Percentiles rank a stretch among this genome's conserved stretches.
Conservation (phyloP, 192 early-diverging fungal species). For the Mortierella claussenii region DNA sequence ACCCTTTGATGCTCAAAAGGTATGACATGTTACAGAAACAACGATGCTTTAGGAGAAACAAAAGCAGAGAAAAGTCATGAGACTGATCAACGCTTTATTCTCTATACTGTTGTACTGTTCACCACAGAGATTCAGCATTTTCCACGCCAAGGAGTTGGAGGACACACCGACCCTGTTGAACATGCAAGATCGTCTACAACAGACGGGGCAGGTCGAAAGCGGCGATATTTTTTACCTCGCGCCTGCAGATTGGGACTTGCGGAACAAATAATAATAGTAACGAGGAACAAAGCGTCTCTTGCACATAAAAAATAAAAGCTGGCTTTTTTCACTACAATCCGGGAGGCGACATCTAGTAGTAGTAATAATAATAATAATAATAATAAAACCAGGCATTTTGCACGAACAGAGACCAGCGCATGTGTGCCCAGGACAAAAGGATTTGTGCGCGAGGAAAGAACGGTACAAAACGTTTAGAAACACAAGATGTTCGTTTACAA, state of each 20-base stretch:
- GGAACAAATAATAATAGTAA: not conserved
- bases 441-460: too few species aligned
- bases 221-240: constrained; percentile 39
- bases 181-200: constrained; percentile 34
- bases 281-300: not conserved
- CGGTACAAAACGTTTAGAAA: too few species aligned
- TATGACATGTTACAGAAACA: too few species aligned
- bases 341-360: too few species aligned
- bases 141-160: constrained; percentile 29
- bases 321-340: too few species aligned
- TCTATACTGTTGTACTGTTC: not conserved
- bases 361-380: not conserved
- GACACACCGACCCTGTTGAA: constrained; percentile 10
- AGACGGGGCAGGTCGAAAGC: constrained; percentile 10
- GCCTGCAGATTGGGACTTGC: constrained; percentile 24
- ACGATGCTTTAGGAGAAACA: too few species aligned
- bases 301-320: not conserved
- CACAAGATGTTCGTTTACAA: too few species aligned
- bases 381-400: not conserved
- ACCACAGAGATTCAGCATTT: constrained; percentile 38
- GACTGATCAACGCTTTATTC: not conserved
- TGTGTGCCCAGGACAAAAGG: too few species aligned
- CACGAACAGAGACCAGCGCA: too few species aligned
- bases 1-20: constrained; percentile 42
- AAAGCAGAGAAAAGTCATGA: not conserved